Conservation (phyloP, 176 grass and related monocot species). For the Cenchrus americanus region DNA sequence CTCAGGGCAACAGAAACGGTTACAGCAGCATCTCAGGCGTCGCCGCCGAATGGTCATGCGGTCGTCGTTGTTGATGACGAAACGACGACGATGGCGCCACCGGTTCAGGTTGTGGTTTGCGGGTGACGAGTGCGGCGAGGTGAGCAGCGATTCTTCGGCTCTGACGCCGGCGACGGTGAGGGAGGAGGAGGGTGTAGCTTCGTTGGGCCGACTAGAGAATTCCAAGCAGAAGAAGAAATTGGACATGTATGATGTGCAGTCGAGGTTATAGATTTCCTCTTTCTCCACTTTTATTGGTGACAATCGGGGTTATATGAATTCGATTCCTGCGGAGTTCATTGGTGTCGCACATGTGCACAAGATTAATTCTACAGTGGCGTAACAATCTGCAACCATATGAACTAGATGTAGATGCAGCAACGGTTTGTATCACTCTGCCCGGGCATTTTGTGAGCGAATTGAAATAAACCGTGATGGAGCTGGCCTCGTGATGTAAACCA, state of each 20-base stretch:
- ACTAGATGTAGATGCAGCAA: background rate
- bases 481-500: no score
- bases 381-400: background rate
- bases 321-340: no score
- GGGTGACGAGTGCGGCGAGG: conserved; percentile 7
- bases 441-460: no score
- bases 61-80: conserved; percentile 27
- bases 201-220: no score
- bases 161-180: no score
- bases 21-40: background rate
- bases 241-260: no score
- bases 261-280: no score
- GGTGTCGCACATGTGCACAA: no score
- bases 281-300: no score
- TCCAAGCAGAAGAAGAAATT: background rate
- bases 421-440: no score
- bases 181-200: background rate
- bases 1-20: background rate
- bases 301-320: no score
- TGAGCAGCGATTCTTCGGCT: background rate
- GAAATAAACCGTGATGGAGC: no score
- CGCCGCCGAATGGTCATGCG: background rate
- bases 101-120: conserved; percentile 33
- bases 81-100: conserved; percentile 19
- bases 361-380: background rate